Conservation (phyloP, 176 grass and related monocot species). For the Stipa capillata region DNA sequence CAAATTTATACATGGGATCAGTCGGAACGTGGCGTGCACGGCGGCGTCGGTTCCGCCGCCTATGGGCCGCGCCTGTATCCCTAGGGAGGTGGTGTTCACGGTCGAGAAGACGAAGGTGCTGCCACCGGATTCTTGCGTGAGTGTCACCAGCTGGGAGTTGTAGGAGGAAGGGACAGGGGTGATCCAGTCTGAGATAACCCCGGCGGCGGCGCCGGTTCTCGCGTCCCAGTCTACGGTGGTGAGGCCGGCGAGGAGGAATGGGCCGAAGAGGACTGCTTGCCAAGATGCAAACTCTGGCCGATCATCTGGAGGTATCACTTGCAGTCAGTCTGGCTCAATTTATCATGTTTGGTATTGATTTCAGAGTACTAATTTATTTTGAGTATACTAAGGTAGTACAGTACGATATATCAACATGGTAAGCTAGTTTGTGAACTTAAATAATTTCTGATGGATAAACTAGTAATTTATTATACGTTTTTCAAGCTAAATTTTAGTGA, state of each 20-base stretch:
- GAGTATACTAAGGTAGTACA: not conserved
- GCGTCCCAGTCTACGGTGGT: conserved; percentile 70
- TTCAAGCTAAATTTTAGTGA: not conserved
- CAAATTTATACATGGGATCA: too few species aligned
- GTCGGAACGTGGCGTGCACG: conserved; percentile 63
- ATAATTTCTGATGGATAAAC: not conserved
- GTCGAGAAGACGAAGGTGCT: conserved; percentile 46
- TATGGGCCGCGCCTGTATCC: conserved; percentile 45
- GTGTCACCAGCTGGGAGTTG: conserved; percentile 62
- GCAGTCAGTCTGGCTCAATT: not conserved
- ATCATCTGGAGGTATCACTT: conserved; percentile 58
- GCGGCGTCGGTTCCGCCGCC: conserved; percentile 49
- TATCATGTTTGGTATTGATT: not conserved
- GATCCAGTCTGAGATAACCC: conserved; percentile 75
- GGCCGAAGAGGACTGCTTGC: conserved; percentile 77
- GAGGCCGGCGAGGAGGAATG: conserved; percentile 79
- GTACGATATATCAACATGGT: not conserved
- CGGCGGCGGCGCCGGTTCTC: conserved; percentile 28
- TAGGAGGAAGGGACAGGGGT: conserved; percentile 44
- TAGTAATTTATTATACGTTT: not conserved
- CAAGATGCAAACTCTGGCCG: conserved; percentile 49
- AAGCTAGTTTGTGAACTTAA: not conserved
- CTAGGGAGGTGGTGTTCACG: conserved; percentile 48
- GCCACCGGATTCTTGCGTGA: conserved; percentile 33
- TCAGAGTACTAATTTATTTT: not conserved